These are phyloP conservation scores for Rhodosporidiobolus odoratus DNA, from an alignment of 768 basidiomycete species.

Conservation along the genomic window DNA sequence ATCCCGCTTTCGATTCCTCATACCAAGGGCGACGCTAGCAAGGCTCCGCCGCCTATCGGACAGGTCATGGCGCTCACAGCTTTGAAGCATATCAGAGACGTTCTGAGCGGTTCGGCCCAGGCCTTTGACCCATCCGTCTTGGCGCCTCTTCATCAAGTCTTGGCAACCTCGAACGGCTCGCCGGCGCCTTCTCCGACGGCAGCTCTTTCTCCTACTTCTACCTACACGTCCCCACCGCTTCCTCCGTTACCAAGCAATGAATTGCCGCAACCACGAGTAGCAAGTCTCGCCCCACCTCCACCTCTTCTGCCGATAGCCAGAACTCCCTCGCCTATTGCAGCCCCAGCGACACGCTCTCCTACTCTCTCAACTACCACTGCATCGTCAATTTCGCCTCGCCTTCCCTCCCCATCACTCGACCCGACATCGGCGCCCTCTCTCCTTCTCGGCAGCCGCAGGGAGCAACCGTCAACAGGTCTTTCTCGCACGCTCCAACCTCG, in stretches of 20 bases:
- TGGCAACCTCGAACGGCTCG: neutral
- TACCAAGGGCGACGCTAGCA: neutral
- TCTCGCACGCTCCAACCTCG: constrained; percentile 14
- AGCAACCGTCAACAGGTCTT: constrained; percentile 18
- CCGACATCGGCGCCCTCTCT: neutral
- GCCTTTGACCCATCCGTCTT: constrained; percentile 23
- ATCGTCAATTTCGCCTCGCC: neutral
- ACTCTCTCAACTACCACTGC: neutral
- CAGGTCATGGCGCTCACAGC: constrained; percentile 30
- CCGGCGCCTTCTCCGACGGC: neutral
- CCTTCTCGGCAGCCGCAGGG: constrained; percentile 1
- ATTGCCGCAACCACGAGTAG: neutral
- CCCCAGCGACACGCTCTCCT: neutral
- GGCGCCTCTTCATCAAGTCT: constrained; percentile 11
- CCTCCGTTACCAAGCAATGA: neutral
- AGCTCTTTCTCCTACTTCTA: neutral
- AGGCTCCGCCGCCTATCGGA: neutral
- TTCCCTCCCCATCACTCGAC: neutral
- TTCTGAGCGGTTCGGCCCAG: constrained; percentile 16
- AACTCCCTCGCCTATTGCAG: neutral
- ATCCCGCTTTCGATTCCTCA: neutral
- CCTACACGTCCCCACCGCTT: neutral
- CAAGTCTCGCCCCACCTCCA: neutral
- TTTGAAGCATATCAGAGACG: constrained; percentile 33
- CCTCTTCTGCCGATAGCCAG: neutral